Base-by-base conservation (phyloP, 192 early-diverging fungal genomes). In the Backusella australiensis region DNA sequence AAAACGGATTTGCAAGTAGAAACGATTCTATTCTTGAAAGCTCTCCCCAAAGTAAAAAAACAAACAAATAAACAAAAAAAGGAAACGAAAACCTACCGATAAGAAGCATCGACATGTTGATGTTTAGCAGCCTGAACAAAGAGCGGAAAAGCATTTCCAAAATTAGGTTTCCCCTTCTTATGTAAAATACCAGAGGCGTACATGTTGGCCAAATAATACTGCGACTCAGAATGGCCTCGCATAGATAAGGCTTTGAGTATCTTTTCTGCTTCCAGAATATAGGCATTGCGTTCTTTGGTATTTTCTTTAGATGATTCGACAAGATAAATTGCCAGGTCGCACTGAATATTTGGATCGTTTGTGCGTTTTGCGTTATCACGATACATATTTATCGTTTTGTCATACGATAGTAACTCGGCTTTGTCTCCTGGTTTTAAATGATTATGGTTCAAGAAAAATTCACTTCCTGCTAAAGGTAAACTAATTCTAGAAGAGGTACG, bases 91-190 rank as follows among this genome's bases (percentile, higher is more conserved):
- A 59, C 56, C 11, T 70, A 79, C 78, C 89, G 70, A 78, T 89
- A 93, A 8, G 86, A 83, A 12, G 91, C 88, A 53, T 87, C 86
- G 0, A 90, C 80, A 72, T 91, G 88, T 17, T 82, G 85, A 75
- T 90, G 87, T 75, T 92, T 93, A 17, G 90, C 90, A 2, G 93
- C 90, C 44, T 83, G 82, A 19, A 88, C 79, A 82, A 87, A 92
- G n/a, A 89, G 77, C 9, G 89, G 85, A 74, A 91, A 88, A 3
- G 89, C 87, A 34, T 91, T 92, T 6, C 87, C 85, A 78, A 90
- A 89, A 38, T 92, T 91, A 1, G 85, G 82, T 34, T 85, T 83
- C 65, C 83, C 78, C 34, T 85, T 84, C 72, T 85, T 81, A 42
- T 84, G 78, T 46, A 83, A 82, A 35, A 91, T 78, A 6, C 90